Percentiles rank a stretch among this genome's conserved stretches.
These are phyloP conservation scores for Penicillium sp. DNA, from an alignment of 2,329 filamentous ascomycete genomes.

Conservation along the genomic window DNA sequence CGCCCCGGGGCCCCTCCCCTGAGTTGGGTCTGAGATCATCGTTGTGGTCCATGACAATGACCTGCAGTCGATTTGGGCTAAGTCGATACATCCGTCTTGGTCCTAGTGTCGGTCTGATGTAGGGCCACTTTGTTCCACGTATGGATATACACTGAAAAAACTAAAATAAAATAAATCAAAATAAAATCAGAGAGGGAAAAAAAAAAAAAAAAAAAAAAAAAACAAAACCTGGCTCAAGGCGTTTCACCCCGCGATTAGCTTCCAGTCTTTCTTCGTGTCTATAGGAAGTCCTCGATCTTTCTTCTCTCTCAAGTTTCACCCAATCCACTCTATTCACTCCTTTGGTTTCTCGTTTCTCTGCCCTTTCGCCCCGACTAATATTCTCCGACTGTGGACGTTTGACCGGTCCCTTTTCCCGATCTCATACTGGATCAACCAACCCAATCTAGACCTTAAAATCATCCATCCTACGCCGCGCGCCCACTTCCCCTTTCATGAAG, in stretches of 20 bases:
- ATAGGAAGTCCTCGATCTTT: constrained; percentile 24
- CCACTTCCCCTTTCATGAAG: constrained; percentile 13
- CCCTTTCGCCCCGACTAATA: constrained; percentile 14
- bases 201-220: constrained; percentile 10
- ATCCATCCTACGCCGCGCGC: constrained; percentile 1
- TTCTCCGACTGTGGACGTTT: constrained; percentile 10
- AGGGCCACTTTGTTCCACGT: constrained; percentile 28
- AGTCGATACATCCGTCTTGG: constrained; percentile 26
- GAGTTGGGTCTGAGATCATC: constrained; percentile 20
- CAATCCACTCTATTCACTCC: constrained; percentile 26
- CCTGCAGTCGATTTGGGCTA: constrained; percentile 23
- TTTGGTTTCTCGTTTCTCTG: constrained; percentile 20
- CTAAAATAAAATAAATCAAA: constrained; percentile 9
- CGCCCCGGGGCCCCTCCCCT: constrained; percentile 17
- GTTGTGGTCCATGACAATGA: constrained; percentile 18
- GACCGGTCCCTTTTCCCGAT: constrained; percentile 12
- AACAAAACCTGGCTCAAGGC: constrained; percentile 26
- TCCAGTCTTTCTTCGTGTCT: constrained; percentile 23
- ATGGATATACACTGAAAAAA: constrained; percentile 16
- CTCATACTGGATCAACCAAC: constrained; percentile 14
- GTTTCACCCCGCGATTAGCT: constrained; percentile 41
- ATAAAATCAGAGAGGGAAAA: not conserved
- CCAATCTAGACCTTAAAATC: constrained; percentile 14
- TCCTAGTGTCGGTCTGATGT: constrained; percentile 24
- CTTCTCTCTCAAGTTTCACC: constrained; percentile 10